These are phyloP conservation scores for Calamus simplicifolius DNA, from an alignment of 176 grass and related monocot species.

Conservation along the genomic window DNA sequence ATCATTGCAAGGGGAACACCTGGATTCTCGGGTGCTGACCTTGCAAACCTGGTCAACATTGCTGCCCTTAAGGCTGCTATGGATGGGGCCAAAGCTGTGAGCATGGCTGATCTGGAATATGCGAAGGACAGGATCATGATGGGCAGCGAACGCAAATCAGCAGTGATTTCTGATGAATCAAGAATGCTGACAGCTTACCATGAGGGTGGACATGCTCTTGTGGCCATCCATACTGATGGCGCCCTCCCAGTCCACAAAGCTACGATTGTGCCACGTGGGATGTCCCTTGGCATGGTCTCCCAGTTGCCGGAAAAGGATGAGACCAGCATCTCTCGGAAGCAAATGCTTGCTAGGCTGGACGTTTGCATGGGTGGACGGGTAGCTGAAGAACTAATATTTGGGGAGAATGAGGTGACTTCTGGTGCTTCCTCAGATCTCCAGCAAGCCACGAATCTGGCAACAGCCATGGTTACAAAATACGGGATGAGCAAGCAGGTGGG, in stretches of 20 bases:
- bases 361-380: slow-evolving; percentile 89
- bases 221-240: slow-evolving; percentile 82
- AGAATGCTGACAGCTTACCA: slow-evolving; percentile 83
- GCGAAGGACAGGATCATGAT: slow-evolving; percentile 95
- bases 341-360: slow-evolving; percentile 81
- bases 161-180: slow-evolving; percentile 74
- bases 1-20: slow-evolving; percentile 92
- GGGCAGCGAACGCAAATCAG: slow-evolving; percentile 91
- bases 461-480: slow-evolving; percentile 86
- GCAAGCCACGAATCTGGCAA: slow-evolving; percentile 62
- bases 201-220: slow-evolving; percentile 94
- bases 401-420: slow-evolving; percentile 83
- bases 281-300: slow-evolving; percentile 78
- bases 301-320: slow-evolving; percentile 94
- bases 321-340: slow-evolving; percentile 81
- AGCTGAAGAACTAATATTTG: slow-evolving; percentile 95
- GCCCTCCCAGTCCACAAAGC: slow-evolving; percentile 86
- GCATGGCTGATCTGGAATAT: slow-evolving; percentile 77
- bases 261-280: slow-evolving; percentile 86
- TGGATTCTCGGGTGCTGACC: slow-evolving; percentile 90
- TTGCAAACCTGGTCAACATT: slow-evolving; percentile 92
- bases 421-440: slow-evolving; percentile 82
- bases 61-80: slow-evolving; percentile 91
- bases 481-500: slow-evolving; percentile 84
- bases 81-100: slow-evolving; percentile 86